Evolutionary conservation across 371 early-diverging fungal genomes (phyloP).

Genomic region (Mucor plumbeus): DNA sequence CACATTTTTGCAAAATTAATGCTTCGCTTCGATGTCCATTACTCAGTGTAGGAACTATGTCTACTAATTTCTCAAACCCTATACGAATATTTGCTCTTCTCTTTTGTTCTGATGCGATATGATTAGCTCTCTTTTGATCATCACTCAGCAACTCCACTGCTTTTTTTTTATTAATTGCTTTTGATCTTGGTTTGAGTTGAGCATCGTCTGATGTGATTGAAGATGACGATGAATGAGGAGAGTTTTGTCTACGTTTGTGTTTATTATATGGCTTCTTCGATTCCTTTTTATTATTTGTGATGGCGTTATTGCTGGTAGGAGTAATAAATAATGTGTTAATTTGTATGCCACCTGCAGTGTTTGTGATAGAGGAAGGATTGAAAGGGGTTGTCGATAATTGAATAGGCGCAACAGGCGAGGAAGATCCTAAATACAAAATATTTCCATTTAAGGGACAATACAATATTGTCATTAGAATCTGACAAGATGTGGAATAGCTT

Average conservation of each 20-base stretch:
- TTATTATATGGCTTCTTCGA: not conserved
- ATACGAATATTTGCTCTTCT: slow-evolving; percentile 81
- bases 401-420: not conserved
- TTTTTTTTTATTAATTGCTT: slow-evolving; percentile 23
- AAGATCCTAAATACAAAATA: not conserved
- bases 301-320: not conserved
- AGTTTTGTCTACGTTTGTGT: slow-evolving; percentile 2
- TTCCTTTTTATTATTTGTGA: not conserved
- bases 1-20: slow-evolving; percentile 38
- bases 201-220: not conserved
- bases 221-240: slow-evolving; percentile 14
- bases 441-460: slow-evolving; percentile 3
- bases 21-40: slow-evolving; percentile 61
- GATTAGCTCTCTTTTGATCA: slow-evolving; percentile 88
- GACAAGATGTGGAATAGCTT: not conserved
- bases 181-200: not conserved
- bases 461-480: not conserved
- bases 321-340: slow-evolving; percentile 14
- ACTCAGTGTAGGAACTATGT: slow-evolving; percentile 77
- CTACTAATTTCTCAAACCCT: slow-evolving; percentile 80
- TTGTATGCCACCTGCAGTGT: slow-evolving; percentile 8
- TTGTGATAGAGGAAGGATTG: not conserved
- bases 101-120: slow-evolving; percentile 91
- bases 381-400: not conserved
- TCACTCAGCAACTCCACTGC: slow-evolving; percentile 77